Evolutionary conservation across 768 basidiomycete species (phyloP).

Genomic region (Lyophyllum atratum): DNA sequence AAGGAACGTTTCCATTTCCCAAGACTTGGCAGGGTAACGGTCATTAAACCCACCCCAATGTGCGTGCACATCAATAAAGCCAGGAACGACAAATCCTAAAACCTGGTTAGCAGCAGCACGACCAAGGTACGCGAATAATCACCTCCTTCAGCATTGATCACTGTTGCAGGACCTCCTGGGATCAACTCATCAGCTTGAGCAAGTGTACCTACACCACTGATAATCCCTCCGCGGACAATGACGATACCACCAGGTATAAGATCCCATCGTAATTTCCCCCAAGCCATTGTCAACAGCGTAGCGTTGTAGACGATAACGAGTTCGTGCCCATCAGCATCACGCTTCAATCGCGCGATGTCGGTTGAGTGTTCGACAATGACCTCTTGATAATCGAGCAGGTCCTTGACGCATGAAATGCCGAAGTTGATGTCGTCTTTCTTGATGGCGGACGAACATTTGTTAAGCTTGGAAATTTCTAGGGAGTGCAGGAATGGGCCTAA

Average conservation of each 20-base stretch:
- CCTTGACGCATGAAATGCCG: conserved; percentile 63
- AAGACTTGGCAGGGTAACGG: conserved; percentile 63
- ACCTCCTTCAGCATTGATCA: conserved; percentile 68
- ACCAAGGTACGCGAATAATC: conserved; percentile 13
- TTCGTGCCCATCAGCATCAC: conserved; percentile 39
- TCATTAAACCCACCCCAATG: conserved; percentile 64
- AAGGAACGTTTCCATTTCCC: conserved; percentile 76
- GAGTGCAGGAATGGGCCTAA: conserved; percentile 67
- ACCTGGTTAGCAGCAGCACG: background rate
- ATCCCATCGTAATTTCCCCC: conserved; percentile 49
- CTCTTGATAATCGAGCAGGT: conserved; percentile 57
- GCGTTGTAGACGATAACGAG: conserved; percentile 65
- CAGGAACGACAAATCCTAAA: conserved; percentile 65
- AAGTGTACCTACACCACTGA: conserved; percentile 46
- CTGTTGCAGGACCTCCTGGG: conserved; percentile 39
- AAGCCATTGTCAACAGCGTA: conserved; percentile 70
- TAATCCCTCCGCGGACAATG: conserved; percentile 57
- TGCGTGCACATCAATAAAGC: conserved; percentile 77
- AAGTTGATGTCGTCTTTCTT: conserved; percentile 52
- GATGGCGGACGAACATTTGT: conserved; percentile 49
- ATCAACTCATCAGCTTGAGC: conserved; percentile 24
- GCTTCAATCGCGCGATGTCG: conserved; percentile 59
- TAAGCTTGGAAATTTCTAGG: conserved; percentile 54
- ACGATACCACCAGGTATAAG: conserved; percentile 54
- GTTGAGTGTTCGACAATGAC: conserved; percentile 61